These are phyloP conservation scores for Vaccinium macrocarpon DNA, from an alignment of 148 eudicot species.

Conservation along the genomic window DNA sequence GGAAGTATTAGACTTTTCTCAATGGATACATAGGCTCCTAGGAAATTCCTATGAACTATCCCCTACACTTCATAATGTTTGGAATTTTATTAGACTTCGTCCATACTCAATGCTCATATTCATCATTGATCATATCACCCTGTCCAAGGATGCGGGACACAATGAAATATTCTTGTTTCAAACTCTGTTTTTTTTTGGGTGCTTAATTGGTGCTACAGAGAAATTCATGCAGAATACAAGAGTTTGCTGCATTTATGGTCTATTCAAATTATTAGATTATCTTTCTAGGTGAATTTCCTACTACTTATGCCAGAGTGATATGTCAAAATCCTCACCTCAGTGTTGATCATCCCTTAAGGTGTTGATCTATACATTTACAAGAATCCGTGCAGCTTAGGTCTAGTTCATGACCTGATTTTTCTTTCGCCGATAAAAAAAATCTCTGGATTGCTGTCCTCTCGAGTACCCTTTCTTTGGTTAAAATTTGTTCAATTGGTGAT, in stretches of 20 bases:
- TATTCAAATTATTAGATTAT: too few species aligned
- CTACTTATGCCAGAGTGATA: not conserved
- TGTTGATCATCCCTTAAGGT: not conserved
- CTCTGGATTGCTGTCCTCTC: not conserved
- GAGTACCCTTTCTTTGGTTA: not conserved
- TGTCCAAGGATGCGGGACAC: not conserved
- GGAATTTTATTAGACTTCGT: not conserved
- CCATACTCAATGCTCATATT: not conserved
- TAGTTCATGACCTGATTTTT: not conserved
- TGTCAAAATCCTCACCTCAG: not conserved
- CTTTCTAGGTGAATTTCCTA: not conserved
- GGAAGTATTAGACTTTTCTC: not conserved
- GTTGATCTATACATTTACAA: not conserved
- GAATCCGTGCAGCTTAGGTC: not conserved
- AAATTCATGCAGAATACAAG: not conserved
- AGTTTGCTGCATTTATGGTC: not conserved
- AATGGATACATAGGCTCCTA: not conserved
- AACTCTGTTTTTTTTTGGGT: not conserved
- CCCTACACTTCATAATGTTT: not conserved
- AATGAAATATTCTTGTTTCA: not conserved
- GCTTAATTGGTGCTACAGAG: not conserved
- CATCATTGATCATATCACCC: not conserved
- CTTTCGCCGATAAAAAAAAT: not conserved
- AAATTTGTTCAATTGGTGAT: not conserved
- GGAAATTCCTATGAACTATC: not conserved